Percentiles rank a stretch among this genome's conserved stretches.
Conservation (phyloP, 164 flowering plant genomes). For the Pachysandra terminalis region DNA sequence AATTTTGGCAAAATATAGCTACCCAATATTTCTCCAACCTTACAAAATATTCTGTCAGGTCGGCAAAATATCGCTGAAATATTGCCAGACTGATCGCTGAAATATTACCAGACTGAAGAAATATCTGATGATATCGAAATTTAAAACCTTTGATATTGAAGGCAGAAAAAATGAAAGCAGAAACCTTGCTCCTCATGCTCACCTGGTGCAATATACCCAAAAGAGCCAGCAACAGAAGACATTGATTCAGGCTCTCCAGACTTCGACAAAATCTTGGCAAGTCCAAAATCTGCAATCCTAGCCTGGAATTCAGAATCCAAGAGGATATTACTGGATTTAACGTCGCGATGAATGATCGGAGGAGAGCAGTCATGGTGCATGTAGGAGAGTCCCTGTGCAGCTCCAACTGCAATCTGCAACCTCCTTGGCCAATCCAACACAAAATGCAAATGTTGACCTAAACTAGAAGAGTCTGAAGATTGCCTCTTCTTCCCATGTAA, state of each 20-base stretch:
- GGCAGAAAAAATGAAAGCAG: not conserved
- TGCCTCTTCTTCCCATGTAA: constrained; percentile 32
- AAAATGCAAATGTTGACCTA: constrained; percentile 2
- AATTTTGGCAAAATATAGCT: too few species aligned
- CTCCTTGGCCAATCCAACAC: constrained; percentile 64
- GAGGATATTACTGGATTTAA: constrained; percentile 73
- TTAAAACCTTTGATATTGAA: too few species aligned
- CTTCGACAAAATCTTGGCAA: constrained; percentile 47
- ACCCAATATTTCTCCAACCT: too few species aligned
- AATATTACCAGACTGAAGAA: too few species aligned
- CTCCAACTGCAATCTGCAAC: constrained; percentile 57
- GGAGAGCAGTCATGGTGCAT: constrained; percentile 73
- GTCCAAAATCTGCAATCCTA: constrained; percentile 73
- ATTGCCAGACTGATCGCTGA: too few species aligned
- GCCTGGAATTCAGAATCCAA: constrained; percentile 63
- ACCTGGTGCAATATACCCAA: constrained; percentile 87
- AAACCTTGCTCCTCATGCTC: not conserved
- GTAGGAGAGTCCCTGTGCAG: constrained; percentile 68
- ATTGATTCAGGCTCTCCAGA: constrained; percentile 36
- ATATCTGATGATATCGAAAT: too few species aligned
- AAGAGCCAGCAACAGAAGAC: constrained; percentile 61
- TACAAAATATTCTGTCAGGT: too few species aligned
- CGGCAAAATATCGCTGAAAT: too few species aligned
- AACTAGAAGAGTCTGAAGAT: not conserved
- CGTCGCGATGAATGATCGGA: constrained; percentile 63